These are phyloP conservation scores for Tolypocladium cylindrosporum DNA, from an alignment of 2,329 filamentous ascomycete species.

Conservation along the genomic window DNA sequence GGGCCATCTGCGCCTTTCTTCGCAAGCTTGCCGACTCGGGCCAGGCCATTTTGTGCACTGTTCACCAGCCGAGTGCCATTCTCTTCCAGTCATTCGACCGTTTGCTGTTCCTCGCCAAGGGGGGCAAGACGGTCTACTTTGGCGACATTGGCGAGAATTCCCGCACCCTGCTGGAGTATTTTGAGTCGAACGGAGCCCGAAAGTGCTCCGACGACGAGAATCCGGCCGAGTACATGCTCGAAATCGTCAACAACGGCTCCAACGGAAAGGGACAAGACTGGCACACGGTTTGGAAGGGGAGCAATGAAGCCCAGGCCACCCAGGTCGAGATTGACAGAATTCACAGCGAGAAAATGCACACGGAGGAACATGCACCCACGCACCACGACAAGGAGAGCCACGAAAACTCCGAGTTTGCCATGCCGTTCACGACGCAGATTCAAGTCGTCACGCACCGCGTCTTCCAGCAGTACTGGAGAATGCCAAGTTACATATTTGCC, in stretches of 20 bases:
- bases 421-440: slow-evolving; percentile 59
- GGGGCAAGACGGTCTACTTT: slow-evolving; percentile 60
- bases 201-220: slow-evolving; percentile 53
- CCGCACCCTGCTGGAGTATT: slow-evolving; percentile 48
- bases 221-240: slow-evolving; percentile 68
- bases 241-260: slow-evolving; percentile 32
- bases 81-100: slow-evolving; percentile 49
- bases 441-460: slow-evolving; percentile 55
- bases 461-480: slow-evolving; percentile 79
- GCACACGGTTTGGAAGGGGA: slow-evolving; percentile 55
- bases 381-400: slow-evolving; percentile 7
- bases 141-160: slow-evolving; percentile 55
- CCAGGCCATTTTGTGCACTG: slow-evolving; percentile 44
- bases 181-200: slow-evolving; percentile 53
- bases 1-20: slow-evolving; percentile 53
- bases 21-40: slow-evolving; percentile 47
- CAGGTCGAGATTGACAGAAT: slow-evolving; percentile 55
- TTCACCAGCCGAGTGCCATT: slow-evolving; percentile 44
- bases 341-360: slow-evolving; percentile 33
- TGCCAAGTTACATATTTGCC: slow-evolving; percentile 66
- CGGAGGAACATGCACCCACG: slow-evolving; percentile 6
- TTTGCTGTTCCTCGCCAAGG: slow-evolving; percentile 52
- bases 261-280: slow-evolving; percentile 43
- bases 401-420: slow-evolving; percentile 60
- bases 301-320: slow-evolving; percentile 39